Conservation (phyloP, 2,329 filamentous ascomycete genomes). For the Exophiala spinifera region DNA sequence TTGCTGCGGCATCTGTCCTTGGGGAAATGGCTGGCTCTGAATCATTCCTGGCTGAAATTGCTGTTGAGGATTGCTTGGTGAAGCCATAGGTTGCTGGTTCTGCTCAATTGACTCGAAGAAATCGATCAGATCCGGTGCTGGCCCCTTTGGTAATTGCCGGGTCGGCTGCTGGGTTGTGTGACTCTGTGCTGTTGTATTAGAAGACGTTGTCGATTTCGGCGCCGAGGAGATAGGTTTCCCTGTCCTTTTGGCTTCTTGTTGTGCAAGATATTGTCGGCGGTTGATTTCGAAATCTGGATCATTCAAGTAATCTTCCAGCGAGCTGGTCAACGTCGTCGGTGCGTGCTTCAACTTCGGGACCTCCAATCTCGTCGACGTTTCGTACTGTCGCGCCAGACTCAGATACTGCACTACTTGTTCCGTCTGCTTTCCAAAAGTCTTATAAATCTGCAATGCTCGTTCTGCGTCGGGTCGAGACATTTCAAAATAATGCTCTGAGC, state of each 20-base stretch:
- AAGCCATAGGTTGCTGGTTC: slow-evolving; percentile 70
- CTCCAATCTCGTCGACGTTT: slow-evolving; percentile 86
- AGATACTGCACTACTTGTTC: slow-evolving; percentile 90
- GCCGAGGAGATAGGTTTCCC: slow-evolving; percentile 33
- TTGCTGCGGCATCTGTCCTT: slow-evolving; percentile 29
- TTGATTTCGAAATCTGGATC: slow-evolving; percentile 95
- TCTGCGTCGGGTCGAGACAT: slow-evolving; percentile 95
- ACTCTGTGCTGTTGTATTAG: slow-evolving; percentile 27
- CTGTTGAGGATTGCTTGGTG: slow-evolving; percentile 40
- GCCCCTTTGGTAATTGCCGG: slow-evolving; percentile 37
- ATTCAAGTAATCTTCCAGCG: slow-evolving; percentile 89
- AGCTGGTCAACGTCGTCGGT: slow-evolving; percentile 81
- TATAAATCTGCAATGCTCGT: slow-evolving; percentile 86
- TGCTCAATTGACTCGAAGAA: slow-evolving; percentile 93
- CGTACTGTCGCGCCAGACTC: slow-evolving; percentile 79
- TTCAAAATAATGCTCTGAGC: slow-evolving; percentile 88
- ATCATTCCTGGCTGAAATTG: slow-evolving; percentile 18
- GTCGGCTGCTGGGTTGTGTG: slow-evolving; percentile 27
- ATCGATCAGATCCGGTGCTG: slow-evolving; percentile 74
- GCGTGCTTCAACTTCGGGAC: slow-evolving; percentile 97
- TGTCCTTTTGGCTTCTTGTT: slow-evolving; percentile 65
- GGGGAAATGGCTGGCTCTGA: slow-evolving; percentile 24
- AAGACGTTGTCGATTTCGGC: slow-evolving; percentile 24
- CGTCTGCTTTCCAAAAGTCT: slow-evolving; percentile 85
- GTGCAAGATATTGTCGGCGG: slow-evolving; percentile 83